Evolutionary conservation across 306 rosid species (phyloP).

Genomic region (Prunus campanulata): DNA sequence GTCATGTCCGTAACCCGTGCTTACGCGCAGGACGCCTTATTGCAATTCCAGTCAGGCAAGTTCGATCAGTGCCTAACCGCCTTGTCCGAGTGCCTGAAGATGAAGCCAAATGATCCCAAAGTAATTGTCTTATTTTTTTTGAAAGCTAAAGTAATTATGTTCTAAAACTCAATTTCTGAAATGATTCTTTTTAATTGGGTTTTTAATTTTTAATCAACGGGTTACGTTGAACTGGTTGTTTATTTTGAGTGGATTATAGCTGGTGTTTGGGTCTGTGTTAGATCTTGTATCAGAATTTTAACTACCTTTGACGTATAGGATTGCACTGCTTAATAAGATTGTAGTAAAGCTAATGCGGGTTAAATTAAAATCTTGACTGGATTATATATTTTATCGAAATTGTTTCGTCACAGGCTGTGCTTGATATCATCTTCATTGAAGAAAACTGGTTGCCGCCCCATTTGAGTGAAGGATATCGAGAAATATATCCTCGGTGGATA

Average conservation of each 20-base stretch:
- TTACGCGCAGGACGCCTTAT: slow-evolving; percentile 75
- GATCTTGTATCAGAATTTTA: not conserved
- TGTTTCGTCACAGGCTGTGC: not conserved
- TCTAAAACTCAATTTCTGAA: not conserved
- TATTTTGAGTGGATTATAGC: not conserved
- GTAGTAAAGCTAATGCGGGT: not conserved
- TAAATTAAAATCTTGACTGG: not conserved
- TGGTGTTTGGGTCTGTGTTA: not conserved
- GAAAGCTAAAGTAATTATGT: too few relatives aligned
- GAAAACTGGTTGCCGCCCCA: not conserved
- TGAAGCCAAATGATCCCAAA: slow-evolving; percentile 88
- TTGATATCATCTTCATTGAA: not conserved
- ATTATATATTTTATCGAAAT: too few relatives aligned
- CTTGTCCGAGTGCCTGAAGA: slow-evolving; percentile 65
- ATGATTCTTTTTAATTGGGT: not conserved
- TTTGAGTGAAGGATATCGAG: not conserved
- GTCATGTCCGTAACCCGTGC: slow-evolving; percentile 50
- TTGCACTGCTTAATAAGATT: not conserved
- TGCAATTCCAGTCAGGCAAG: slow-evolving; percentile 84
- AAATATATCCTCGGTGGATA: not conserved
- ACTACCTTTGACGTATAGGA: not conserved
- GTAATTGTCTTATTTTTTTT: slow-evolving; percentile 30
- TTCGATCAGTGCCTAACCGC: slow-evolving; percentile 69
- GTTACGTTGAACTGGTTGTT: not conserved
- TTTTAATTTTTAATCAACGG: not conserved